Evolutionary conservation across 2,329 filamentous ascomycete genomes (phyloP).

Genomic region (Orbilia javanica): DNA sequence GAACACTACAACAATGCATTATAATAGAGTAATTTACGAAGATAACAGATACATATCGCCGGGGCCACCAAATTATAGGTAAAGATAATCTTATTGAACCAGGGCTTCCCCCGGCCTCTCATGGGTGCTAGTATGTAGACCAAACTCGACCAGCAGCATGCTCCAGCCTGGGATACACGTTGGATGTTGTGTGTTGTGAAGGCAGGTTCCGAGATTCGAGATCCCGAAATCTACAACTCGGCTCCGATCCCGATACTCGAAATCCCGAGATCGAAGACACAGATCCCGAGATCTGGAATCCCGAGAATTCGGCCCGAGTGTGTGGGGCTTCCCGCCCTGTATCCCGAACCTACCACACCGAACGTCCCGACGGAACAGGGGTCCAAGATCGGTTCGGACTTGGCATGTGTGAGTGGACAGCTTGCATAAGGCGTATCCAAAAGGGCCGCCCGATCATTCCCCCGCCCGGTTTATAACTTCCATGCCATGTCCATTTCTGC

Average conservation of each 20-base stretch:
- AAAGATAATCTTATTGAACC: no score
- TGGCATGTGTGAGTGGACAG: conserved; percentile 4
- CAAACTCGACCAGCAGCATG: no score
- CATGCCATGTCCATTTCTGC: conserved; percentile 7
- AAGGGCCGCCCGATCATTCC: conserved; percentile 24
- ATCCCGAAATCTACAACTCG: conserved; percentile 4
- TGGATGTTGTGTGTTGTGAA: conserved; percentile 11
- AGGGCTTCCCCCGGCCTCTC: no score
- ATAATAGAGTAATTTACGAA: no score
- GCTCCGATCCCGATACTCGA: neutral
- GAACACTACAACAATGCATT: no score
- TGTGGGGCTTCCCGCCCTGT: neutral
- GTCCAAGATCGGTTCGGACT: conserved; percentile 21
- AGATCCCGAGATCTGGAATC: conserved; percentile 10
- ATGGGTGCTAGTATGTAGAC: no score
- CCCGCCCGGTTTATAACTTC: conserved; percentile 22
- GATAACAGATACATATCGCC: no score
- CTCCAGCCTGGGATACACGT: no score
- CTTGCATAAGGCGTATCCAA: conserved; percentile 5
- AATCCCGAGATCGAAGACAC: neutral
- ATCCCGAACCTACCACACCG: conserved; percentile 18
- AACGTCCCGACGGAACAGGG: conserved; percentile 10
- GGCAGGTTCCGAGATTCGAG: neutral
- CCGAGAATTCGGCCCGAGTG: neutral
- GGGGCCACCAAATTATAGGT: no score